These are phyloP conservation scores for Colletotrichum chlorophyti DNA, from an alignment of 2,329 filamentous ascomycete genomes.

Conservation along the genomic window DNA sequence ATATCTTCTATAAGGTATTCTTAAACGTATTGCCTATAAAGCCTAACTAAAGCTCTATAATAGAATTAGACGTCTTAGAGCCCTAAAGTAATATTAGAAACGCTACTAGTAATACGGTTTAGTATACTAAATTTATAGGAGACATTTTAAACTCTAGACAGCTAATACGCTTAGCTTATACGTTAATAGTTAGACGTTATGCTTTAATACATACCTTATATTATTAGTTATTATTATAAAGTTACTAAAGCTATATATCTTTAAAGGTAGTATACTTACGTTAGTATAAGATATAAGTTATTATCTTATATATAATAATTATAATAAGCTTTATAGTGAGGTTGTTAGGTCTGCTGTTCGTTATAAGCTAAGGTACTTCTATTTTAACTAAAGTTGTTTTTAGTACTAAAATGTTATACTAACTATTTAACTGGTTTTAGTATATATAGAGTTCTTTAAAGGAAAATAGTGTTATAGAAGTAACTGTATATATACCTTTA, in stretches of 20 bases:
- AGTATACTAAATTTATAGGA: neutral
- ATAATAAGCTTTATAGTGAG: neutral
- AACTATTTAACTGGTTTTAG: neutral
- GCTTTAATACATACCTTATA: neutral
- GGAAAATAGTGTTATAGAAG: neutral
- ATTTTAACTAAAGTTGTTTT: neutral
- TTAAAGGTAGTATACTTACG: neutral
- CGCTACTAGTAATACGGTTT: neutral
- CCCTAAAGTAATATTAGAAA: slow-evolving; percentile 5
- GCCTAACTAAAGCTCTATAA: neutral
- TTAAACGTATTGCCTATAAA: neutral
- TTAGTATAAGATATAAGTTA: neutral
- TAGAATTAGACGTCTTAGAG: neutral
- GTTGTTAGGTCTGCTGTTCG: neutral
- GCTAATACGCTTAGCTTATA: neutral
- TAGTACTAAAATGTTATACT: neutral
- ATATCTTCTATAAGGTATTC: neutral
- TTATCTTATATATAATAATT: slow-evolving; percentile 4
- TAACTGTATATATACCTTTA: neutral
- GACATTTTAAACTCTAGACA: neutral
- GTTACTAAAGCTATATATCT: neutral
- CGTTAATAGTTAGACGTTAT: neutral
- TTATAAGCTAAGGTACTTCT: neutral
- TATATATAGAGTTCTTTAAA: neutral
- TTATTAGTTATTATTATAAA: neutral